phyloP scores from a whole-genome alignment of 192 early-diverging fungal genomes.

The Coemansia reversa region DNA sequence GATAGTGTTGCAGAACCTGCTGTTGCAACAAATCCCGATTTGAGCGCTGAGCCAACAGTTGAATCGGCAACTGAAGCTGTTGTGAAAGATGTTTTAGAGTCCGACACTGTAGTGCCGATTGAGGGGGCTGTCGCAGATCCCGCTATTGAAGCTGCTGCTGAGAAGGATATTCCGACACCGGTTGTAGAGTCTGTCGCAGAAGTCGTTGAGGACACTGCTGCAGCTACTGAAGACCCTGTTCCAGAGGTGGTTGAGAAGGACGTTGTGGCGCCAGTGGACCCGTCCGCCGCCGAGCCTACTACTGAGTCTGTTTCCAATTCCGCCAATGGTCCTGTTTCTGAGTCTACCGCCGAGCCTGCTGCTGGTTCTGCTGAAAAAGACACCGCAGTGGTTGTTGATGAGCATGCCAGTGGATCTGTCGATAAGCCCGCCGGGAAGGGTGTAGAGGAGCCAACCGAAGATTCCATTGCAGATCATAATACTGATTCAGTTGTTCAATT shows the following conservation, averaged over 20 bases:
- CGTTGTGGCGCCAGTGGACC: background rate
- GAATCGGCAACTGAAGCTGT: background rate
- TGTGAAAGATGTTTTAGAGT: too few relatives aligned
- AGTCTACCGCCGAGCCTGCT: background rate
- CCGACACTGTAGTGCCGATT: too few relatives aligned
- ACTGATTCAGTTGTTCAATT: background rate
- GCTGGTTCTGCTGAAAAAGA: background rate
- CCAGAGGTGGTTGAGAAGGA: background rate
- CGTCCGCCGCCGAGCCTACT: background rate
- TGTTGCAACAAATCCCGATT: background rate
- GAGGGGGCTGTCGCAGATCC: background rate
- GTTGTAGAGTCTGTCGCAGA: background rate
- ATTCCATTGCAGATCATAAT: background rate
- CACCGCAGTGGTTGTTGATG: background rate
- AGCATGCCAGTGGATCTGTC: too few relatives aligned
- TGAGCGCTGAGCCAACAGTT: background rate
- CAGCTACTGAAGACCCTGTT: background rate
- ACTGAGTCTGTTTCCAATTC: background rate
- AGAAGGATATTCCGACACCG: background rate
- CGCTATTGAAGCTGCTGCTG: background rate
- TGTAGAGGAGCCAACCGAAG: background rate
- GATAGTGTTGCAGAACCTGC: background rate
- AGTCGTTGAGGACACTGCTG: constrained; percentile 3
- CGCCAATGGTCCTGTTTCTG: background rate
- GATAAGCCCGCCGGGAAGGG: constrained; percentile 5